These are phyloP conservation scores for Fistulinella cinereoalba DNA, from an alignment of 1,284 basidiomycete species.

Conservation along the genomic window DNA sequence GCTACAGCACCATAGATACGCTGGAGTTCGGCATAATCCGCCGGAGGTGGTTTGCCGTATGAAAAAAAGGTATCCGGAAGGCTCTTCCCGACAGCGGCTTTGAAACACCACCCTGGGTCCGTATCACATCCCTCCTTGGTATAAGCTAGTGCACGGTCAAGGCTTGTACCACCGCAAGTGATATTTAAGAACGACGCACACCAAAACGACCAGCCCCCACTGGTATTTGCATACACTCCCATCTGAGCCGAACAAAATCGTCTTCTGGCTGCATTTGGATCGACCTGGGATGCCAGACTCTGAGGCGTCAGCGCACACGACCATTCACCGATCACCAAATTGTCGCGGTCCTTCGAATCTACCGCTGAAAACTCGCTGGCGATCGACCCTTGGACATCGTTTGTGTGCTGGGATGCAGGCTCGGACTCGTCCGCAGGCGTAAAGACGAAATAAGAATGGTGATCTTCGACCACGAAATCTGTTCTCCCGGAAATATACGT, in stretches of 20 bases:
- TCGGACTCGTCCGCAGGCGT: conserved; percentile 45
- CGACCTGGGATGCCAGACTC: conserved; percentile 48
- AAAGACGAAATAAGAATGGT: conserved; percentile 76
- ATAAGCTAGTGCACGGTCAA: conserved; percentile 33
- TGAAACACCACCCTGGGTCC: conserved; percentile 70
- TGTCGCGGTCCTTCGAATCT: conserved; percentile 45
- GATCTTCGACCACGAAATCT: conserved; percentile 76
- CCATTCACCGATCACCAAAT: conserved; percentile 71
- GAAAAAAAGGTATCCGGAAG: conserved; percentile 60
- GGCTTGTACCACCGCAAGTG: neutral
- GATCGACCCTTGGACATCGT: conserved; percentile 45
- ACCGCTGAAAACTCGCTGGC: conserved; percentile 40
- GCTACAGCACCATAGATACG: conserved; percentile 13
- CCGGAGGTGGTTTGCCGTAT: conserved; percentile 36
- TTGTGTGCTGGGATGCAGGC: conserved; percentile 48
- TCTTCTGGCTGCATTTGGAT: conserved; percentile 46
- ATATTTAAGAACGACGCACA: conserved; percentile 44
- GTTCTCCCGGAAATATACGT: conserved; percentile 50
- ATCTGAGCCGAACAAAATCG: conserved; percentile 65
- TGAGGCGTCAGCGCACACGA: conserved; percentile 65
- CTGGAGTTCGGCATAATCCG: conserved; percentile 11
- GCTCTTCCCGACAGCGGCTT: conserved; percentile 50
- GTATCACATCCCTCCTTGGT: conserved; percentile 57
- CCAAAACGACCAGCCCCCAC: conserved; percentile 77
- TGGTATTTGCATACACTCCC: conserved; percentile 55